These are phyloP conservation scores for Cornus suecica DNA, from an alignment of 148 eudicot species.

Conservation along the genomic window DNA sequence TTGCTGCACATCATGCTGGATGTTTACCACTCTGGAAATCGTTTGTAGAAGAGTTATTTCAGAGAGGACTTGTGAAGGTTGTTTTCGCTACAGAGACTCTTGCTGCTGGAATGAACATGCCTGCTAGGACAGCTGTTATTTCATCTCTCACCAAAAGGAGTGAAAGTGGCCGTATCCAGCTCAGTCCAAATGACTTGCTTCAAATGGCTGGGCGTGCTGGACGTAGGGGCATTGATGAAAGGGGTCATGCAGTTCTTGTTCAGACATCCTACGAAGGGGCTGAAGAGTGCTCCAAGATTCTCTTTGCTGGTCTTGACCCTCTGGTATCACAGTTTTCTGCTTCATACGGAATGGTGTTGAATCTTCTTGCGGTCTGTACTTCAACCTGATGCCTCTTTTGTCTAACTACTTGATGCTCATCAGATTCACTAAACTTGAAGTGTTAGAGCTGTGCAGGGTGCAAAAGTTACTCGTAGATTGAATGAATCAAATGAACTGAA, in stretches of 20 bases:
- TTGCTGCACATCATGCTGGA: conserved; percentile 99
- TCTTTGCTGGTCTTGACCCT: conserved; percentile 88
- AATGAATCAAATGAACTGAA: conserved; percentile 51
- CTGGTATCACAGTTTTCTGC: conserved; percentile 97
- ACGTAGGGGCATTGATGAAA: conserved; percentile 94
- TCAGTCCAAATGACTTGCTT: conserved; percentile 80
- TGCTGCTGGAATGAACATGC: conserved; percentile 99
- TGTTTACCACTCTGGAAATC: conserved; percentile 98
- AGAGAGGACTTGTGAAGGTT: conserved; percentile 86
- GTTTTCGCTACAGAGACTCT: conserved; percentile 99
- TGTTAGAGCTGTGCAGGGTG: conserved; percentile 54
- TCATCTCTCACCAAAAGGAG: conserved; percentile 91
- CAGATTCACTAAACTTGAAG: conserved; percentile 5
- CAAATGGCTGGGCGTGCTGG: conserved; percentile 99
- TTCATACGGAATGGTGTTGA: conserved; percentile 98
- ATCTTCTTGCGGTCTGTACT: conserved; percentile 82
- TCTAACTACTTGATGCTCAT: conserved; percentile 7
- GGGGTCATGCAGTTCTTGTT: conserved; percentile 91
- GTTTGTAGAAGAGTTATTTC: conserved; percentile 90
- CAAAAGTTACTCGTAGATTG: conserved; percentile 64
- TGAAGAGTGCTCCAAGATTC: conserved; percentile 88
- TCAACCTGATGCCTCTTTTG: conserved; percentile 9
- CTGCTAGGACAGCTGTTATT: conserved; percentile 95
- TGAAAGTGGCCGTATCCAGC: conserved; percentile 77
- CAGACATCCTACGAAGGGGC: conserved; percentile 92